Conservation (phyloP, 1,284 basidiomycete species). For the Schizophyllum commune region DNA sequence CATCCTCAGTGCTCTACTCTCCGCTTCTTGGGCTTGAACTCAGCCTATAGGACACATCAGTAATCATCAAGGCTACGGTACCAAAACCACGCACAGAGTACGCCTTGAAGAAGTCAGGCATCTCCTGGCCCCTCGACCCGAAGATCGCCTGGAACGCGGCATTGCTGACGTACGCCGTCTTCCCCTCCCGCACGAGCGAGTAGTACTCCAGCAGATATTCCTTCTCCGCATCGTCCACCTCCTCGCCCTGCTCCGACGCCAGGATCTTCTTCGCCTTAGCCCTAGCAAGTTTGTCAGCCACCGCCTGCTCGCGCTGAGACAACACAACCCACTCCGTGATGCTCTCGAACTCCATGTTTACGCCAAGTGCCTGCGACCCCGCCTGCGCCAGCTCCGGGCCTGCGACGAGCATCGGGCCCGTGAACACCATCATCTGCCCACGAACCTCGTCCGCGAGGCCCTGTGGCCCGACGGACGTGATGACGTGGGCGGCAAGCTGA, state of each 20-base stretch:
- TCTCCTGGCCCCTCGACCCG: constrained; percentile 1
- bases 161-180: constrained; percentile 8
- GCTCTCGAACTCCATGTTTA: constrained; percentile 2
- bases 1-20: not conserved
- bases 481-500: constrained; percentile 2
- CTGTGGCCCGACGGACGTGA: constrained; percentile 5
- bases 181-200: constrained; percentile 9
- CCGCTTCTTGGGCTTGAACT: constrained; percentile 9
- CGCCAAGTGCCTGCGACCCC: constrained; percentile 4
- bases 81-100: constrained; percentile 3
- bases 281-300: not conserved
- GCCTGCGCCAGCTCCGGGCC: constrained; percentile 6
- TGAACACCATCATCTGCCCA: constrained; percentile 8
- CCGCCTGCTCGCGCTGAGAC: too few species aligned
- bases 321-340: constrained; percentile 4
- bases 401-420: constrained; percentile 7
- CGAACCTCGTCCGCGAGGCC: constrained; percentile 7
- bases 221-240: constrained; percentile 6
- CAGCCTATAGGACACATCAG: constrained; percentile 1
- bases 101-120: constrained; percentile 6
- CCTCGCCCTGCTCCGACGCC: constrained; percentile 3
- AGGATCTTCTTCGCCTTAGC: constrained; percentile 3
- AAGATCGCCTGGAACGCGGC: constrained; percentile 15
- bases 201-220: constrained; percentile 9
- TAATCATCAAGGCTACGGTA: not conserved